These are phyloP conservation scores for Jackrogersella minutella DNA, from an alignment of 495 filamentous ascomycete genomes.

Conservation along the genomic window DNA sequence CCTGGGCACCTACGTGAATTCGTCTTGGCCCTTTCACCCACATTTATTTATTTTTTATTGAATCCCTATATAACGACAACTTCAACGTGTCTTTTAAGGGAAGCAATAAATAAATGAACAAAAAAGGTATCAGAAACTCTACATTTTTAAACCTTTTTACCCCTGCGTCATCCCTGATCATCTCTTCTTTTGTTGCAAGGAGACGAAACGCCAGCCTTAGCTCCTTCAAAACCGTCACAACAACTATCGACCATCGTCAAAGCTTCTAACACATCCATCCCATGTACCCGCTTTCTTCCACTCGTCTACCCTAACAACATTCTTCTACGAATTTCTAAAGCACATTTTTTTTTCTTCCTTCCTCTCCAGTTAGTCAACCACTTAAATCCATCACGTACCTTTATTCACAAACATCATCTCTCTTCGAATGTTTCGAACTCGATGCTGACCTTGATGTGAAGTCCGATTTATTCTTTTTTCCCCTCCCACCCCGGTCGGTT, in stretches of 20 bases:
- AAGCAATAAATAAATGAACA: not conserved
- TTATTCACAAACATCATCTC: not conserved
- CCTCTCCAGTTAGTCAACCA: not conserved
- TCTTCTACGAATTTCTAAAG: constrained; percentile 10
- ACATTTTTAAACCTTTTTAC: not conserved
- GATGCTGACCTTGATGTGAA: constrained; percentile 26
- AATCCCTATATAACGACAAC: not conserved
- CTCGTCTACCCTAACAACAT: not conserved
- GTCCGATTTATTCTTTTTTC: not conserved
- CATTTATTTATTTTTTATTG: no score
- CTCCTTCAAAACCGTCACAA: constrained; percentile 14
- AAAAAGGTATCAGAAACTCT: not conserved
- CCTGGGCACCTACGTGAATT: not conserved
- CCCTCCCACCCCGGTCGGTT: constrained; percentile 19
- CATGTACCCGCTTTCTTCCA: constrained; percentile 22
- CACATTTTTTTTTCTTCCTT: not conserved
- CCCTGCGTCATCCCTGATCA: constrained; percentile 26
- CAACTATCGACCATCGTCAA: constrained; percentile 35
- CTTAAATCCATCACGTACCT: not conserved
- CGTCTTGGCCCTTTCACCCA: not conserved
- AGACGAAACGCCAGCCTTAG: constrained; percentile 33
- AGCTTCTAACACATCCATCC: constrained; percentile 11
- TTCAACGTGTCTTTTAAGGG: not conserved
- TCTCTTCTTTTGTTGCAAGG: constrained; percentile 29
- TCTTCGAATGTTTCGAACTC: constrained; percentile 2